A percentile compares a stretch with the other conserved stretches of the same genome.
Conservation (phyloP, 352 stramenopile species). For the Phytopythium aichiense region DNA sequence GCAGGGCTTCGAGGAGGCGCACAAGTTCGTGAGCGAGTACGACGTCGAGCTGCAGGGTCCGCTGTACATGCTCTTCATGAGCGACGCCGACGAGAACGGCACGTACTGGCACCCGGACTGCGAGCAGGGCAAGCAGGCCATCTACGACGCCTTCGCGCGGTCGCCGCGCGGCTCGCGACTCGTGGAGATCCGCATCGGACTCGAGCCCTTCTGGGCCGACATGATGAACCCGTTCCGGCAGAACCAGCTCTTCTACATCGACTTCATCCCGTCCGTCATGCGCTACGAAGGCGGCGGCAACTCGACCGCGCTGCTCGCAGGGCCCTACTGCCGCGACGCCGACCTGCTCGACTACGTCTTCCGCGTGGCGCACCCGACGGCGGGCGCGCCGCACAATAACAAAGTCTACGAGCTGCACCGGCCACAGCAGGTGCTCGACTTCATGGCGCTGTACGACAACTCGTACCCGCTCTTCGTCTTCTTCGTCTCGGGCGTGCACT, state of each 20-base stretch:
- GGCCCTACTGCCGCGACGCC: conserved; percentile 57
- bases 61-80: conserved; percentile 78
- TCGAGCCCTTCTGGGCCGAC: conserved; percentile 59
- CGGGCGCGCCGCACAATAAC: conserved; percentile 37
- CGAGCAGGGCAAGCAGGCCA: conserved; percentile 46
- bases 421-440: conserved; percentile 40
- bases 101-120: conserved; percentile 81
- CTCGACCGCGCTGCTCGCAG: conserved; percentile 63
- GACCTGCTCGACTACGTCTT: conserved; percentile 73
- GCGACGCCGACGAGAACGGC: conserved; percentile 57
- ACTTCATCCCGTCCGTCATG: conserved; percentile 73
- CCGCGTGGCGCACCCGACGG: conserved; percentile 35
- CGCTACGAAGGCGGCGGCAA: conserved; percentile 76
- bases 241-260: conserved; percentile 82
- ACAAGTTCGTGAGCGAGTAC: conserved; percentile 79
- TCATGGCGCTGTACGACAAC: conserved; percentile 55
- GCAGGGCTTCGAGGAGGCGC: conserved; percentile 61
- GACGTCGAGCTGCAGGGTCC: conserved; percentile 54
- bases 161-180: conserved; percentile 56
- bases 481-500: conserved; percentile 68
- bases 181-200: conserved; percentile 65
- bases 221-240: conserved; percentile 71
- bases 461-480: conserved; percentile 73
- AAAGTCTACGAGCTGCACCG: conserved; percentile 41
- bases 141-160: conserved; percentile 55